A percentile compares a stretch with the other conserved stretches of the same genome.
phyloP scores from a whole-genome alignment of 2,329 filamentous ascomycete genomes.

The Pestalotiopsis sp. region DNA sequence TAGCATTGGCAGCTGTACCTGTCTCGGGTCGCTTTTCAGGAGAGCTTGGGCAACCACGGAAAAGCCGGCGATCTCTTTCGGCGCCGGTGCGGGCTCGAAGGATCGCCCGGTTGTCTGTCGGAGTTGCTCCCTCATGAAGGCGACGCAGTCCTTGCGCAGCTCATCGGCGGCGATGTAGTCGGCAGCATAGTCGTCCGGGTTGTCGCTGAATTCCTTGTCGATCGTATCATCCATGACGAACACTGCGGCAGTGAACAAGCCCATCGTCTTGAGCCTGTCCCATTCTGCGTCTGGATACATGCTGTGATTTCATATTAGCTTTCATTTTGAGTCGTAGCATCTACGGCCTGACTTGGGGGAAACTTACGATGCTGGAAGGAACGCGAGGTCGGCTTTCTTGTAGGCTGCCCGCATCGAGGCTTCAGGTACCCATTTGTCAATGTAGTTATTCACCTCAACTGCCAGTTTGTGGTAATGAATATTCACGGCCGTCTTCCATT shows the following conservation, averaged over 20 bases:
- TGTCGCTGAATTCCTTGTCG: conserved; percentile 22
- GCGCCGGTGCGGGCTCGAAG: neutral
- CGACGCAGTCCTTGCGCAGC: conserved; percentile 19
- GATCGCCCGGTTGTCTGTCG: neutral
- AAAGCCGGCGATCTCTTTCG: conserved; percentile 19
- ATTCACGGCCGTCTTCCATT: conserved; percentile 20
- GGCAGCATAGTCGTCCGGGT: conserved; percentile 18
- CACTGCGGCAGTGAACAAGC: conserved; percentile 19
- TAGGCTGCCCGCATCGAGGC: conserved; percentile 17
- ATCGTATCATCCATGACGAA: conserved; percentile 25
- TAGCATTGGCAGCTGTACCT: conserved; percentile 16
- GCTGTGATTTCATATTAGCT: conserved; percentile 7
- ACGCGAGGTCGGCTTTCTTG: conserved; percentile 21
- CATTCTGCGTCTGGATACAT: conserved; percentile 19
- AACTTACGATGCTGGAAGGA: conserved; percentile 20
- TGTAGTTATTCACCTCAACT: conserved; percentile 17
- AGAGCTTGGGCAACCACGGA: conserved; percentile 15
- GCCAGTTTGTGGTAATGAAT: conserved; percentile 17
- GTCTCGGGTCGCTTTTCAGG: conserved; percentile 9
- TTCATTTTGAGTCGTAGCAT: neutral
- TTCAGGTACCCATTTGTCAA: conserved; percentile 19
- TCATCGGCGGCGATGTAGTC: conserved; percentile 20
- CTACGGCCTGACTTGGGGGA: neutral
- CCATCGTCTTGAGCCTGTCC: conserved; percentile 22
- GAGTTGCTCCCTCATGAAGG: conserved; percentile 9